Base-by-base conservation (phyloP, 140 eudicot genomes). In the Senecio squalidus region DNA sequence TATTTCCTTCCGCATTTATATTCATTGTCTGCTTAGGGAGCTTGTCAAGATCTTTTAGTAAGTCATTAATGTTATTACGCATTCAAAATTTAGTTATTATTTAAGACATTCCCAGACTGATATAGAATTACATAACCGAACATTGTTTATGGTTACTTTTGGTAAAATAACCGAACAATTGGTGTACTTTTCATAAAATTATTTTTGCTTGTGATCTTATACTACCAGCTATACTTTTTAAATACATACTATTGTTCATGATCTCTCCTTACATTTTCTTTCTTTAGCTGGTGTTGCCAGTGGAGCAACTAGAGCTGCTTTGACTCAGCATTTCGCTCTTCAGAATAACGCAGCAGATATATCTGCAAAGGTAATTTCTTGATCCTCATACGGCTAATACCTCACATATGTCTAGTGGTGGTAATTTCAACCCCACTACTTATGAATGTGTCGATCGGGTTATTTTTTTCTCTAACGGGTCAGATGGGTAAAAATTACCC, bases 251-350 rank as follows among this genome's bases (percentile, higher is more conserved):
- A 17, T 54, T 38, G 53, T 49, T 50, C 26, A 45, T 16, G 9
- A 45, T 55, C 40, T 33, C 45, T 43, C 29, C 58, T 64, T 41
- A 58, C 38, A 29, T 64, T 71, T 53, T 77, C 57, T 73, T 60
- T 20, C 52, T 36, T 49, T 57, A 92, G 99, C 99, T 84, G 99
- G 99, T 62, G 99, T 92, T 77, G 99, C 99, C 29, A 88, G 99
- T 73, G 99, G 96, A 78, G 95, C 99, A 23, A 92, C 99, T 75
- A 82, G 99, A 73, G 99, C 99, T 59, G 99, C 99, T 78, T 74
- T 92, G 76, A 92, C 99, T 24, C 99, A 92, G 41, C 99, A 92
- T 74, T 92, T 92, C 46, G 96, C 99, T n/a, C 99, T 92, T 74
- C 95, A 92, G 82, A 80, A 92, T 46, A 92, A 92, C 59, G 96